Conservation (phyloP, 805 yeast species). For the Metschnikowia santaceciliae region DNA sequence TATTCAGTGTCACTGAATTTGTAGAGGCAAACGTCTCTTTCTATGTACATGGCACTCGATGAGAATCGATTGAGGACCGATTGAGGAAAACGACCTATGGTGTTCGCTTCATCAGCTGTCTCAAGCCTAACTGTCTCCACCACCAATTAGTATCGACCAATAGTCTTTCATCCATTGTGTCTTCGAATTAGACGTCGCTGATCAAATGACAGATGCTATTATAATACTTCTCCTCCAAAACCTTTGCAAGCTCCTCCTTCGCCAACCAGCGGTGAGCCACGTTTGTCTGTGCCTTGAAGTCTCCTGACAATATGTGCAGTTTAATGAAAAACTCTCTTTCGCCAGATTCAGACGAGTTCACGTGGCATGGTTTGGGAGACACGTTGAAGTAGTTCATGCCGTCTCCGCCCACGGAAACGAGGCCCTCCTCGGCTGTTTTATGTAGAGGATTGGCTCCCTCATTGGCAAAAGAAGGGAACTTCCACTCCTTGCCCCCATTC, state of each 20-base stretch:
- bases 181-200: constrained; percentile 29
- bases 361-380: constrained; percentile 78
- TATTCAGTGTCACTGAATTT: not conserved
- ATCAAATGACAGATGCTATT: constrained; percentile 49
- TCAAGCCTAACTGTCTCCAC: not conserved
- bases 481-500: constrained; percentile 50
- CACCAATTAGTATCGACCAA: not conserved
- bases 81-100: no score
- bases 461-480: constrained; percentile 66
- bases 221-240: constrained; percentile 54
- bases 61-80: no score
- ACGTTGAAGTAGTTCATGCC: constrained; percentile 83
- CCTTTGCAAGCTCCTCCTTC: constrained; percentile 65
- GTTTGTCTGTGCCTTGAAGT: constrained; percentile 45
- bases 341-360: constrained; percentile 28
- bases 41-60: constrained; percentile 8
- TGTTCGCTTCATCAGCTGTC: not conserved
- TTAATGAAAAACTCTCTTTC: constrained; percentile 68
- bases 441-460: constrained; percentile 51
- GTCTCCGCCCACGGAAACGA: constrained; percentile 68
- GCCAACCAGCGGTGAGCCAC: constrained; percentile 77
- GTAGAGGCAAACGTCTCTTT: not conserved
- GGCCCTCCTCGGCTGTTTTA: constrained; percentile 68
- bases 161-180: not conserved
- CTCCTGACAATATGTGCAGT: constrained; percentile 85